A percentile compares a stretch with the other conserved stretches of the same genome.
Conservation (phyloP, 768 basidiomycete species). For the Rhodosporidiobolus sp. region DNA sequence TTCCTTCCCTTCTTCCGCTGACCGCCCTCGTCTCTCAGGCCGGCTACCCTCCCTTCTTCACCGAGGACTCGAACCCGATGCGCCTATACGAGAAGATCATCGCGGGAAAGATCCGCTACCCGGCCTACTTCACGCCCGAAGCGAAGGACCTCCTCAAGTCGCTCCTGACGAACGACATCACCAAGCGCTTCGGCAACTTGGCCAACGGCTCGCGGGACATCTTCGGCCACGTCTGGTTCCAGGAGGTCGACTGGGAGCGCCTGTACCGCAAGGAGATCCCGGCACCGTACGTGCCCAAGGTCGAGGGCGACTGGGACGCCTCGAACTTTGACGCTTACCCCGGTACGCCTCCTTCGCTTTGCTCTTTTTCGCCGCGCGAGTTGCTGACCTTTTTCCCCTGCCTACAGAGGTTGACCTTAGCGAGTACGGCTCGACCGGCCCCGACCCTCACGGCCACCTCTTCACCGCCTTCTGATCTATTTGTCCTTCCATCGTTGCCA, state of each 20-base stretch:
- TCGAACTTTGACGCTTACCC: constrained; percentile 56
- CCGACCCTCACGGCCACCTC: constrained; percentile 44
- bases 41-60: constrained; percentile 76
- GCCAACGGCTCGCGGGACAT: constrained; percentile 90
- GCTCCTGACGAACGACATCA: constrained; percentile 87
- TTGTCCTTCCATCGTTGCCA: background rate
- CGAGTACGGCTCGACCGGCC: constrained; percentile 41
- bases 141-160: constrained; percentile 84
- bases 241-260: constrained; percentile 82
- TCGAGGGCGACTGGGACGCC: constrained; percentile 88
- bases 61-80: constrained; percentile 82
- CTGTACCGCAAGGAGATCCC: constrained; percentile 78
- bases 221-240: constrained; percentile 88
- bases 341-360: constrained; percentile 1
- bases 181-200: constrained; percentile 88
- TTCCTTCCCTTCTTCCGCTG: background rate
- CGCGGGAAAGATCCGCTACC: constrained; percentile 84
- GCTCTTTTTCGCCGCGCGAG: background rate
- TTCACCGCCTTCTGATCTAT: constrained; percentile 30
- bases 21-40: constrained; percentile 26
- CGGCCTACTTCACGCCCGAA: constrained; percentile 78
- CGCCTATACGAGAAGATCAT: constrained; percentile 98
- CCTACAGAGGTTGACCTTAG: constrained; percentile 38
- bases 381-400: background rate
- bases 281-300: constrained; percentile 90